These are phyloP conservation scores for Globomyces pollinis-pini DNA, from an alignment of 192 early-diverging fungal genomes.

Conservation along the genomic window DNA sequence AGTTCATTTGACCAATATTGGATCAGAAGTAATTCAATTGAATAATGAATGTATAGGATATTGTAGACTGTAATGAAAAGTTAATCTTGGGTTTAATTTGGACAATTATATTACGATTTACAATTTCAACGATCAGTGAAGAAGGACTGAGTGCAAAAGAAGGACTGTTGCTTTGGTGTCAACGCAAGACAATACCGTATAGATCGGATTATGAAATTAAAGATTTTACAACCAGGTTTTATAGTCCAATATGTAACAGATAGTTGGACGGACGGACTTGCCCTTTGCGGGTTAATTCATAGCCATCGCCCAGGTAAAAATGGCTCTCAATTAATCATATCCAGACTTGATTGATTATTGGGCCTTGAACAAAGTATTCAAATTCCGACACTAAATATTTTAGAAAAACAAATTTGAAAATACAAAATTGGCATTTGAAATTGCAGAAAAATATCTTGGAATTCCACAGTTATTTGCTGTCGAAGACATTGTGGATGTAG, in stretches of 20 bases:
- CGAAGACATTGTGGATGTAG: conserved; percentile 88
- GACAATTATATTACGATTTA: conserved; percentile 95
- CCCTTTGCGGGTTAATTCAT: conserved; percentile 94
- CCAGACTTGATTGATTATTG: conserved; percentile 87
- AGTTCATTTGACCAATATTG: conserved; percentile 90
- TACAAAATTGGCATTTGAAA: conserved; percentile 87
- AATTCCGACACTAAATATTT: not conserved
- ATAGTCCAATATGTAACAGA: too few relatives aligned
- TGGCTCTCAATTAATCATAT: too few relatives aligned
- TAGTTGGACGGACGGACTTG: conserved; percentile 86
- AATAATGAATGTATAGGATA: conserved; percentile 61
- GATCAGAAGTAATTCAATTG: conserved; percentile 64
- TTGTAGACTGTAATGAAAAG: conserved; percentile 86
- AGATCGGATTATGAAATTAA: conserved; percentile 74
- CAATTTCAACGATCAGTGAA: conserved; percentile 77
- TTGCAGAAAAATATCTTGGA: conserved; percentile 80
- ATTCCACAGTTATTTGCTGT: conserved; percentile 93
- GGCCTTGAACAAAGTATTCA: conserved; percentile 59
- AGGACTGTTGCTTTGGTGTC: conserved; percentile 92
- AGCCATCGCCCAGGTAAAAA: conserved; percentile 95
- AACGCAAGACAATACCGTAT: conserved; percentile 86
- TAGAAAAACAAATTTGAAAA: conserved; percentile 64
- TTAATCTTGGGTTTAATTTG: conserved; percentile 94
- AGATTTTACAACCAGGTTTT: conserved; percentile 84
- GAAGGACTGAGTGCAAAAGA: conserved; percentile 95